Conservation (phyloP, 2,329 filamentous ascomycete species). For the Periconia sp. region DNA sequence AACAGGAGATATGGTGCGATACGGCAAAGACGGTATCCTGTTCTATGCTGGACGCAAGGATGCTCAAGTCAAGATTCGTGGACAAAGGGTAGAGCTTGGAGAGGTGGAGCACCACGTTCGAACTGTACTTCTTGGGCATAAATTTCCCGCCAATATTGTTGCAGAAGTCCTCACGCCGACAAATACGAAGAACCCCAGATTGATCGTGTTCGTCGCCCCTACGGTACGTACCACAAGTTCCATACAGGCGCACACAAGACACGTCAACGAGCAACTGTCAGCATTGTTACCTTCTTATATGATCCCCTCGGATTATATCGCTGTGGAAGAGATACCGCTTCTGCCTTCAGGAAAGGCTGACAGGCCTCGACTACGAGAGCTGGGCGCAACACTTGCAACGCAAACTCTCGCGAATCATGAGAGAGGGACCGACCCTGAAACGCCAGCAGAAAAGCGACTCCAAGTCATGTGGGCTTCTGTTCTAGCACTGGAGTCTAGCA, state of each 20-base stretch:
- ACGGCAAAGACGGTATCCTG: slow-evolving; percentile 10
- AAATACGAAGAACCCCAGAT: too few species aligned
- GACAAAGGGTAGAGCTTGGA: slow-evolving; percentile 17
- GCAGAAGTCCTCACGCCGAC: too few species aligned
- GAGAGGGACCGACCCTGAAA: not conserved
- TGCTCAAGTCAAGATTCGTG: slow-evolving; percentile 15
- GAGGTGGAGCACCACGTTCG: slow-evolving; percentile 11
- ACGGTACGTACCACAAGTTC: too few species aligned
- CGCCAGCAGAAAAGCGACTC: not conserved
- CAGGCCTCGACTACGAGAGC: not conserved
- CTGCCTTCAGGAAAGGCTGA: not conserved
- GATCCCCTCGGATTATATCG: not conserved
- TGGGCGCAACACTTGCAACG: not conserved
- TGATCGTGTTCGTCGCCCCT: too few species aligned
- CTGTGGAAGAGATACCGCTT: not conserved
- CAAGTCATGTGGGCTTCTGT: not conserved
- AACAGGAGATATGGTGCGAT: slow-evolving; percentile 16
- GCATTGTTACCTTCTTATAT: not conserved
- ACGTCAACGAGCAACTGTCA: not conserved
- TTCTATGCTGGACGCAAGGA: slow-evolving; percentile 15
- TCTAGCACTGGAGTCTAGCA: not conserved
- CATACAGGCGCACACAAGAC: not conserved
- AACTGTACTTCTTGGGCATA: not conserved
- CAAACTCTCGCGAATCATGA: too few species aligned
- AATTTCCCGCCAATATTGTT: too few species aligned